These are phyloP conservation scores for Yarrowia sp. DNA, from an alignment of 805 yeast genomes.

Conservation along the genomic window DNA sequence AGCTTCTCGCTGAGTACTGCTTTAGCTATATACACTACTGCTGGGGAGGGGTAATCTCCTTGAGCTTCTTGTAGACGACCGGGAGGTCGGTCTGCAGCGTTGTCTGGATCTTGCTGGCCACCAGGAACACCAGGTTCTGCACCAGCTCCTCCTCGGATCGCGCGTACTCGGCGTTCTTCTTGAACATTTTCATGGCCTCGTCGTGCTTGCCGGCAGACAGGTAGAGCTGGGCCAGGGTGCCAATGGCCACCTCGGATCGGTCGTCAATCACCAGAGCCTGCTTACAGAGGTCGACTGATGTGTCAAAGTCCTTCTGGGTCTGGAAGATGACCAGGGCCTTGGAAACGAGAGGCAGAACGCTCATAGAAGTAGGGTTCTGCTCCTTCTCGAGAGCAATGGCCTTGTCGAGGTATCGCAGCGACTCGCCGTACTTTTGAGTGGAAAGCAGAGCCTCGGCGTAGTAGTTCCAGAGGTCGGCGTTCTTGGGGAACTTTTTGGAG, in stretches of 20 bases:
- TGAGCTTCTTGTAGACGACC: constrained; percentile 32
- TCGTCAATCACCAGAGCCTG: constrained; percentile 83
- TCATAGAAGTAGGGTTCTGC: constrained; percentile 64
- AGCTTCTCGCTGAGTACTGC: too few relatives aligned
- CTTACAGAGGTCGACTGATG: constrained; percentile 63
- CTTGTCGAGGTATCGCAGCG: constrained; percentile 78
- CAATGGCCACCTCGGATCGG: constrained; percentile 81
- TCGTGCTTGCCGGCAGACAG: constrained; percentile 78
- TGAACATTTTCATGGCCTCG: constrained; percentile 78
- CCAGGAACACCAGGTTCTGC: constrained; percentile 80
- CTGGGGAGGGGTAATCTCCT: constrained; percentile 22
- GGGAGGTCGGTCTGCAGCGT: constrained; percentile 49
- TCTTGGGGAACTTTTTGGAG: constrained; percentile 67
- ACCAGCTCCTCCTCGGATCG: constrained; percentile 83
- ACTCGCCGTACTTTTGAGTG: constrained; percentile 65
- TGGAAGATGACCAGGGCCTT: constrained; percentile 63
- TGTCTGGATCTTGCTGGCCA: constrained; percentile 87
- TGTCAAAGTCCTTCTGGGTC: constrained; percentile 45
- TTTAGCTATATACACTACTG: constrained; percentile 18
- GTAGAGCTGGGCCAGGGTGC: constrained; percentile 87
- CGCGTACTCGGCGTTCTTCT: constrained; percentile 76
- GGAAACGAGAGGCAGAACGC: constrained; percentile 86
- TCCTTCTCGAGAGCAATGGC: constrained; percentile 73
- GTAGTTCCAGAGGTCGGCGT: constrained; percentile 91
- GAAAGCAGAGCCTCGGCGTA: constrained; percentile 93